These are phyloP conservation scores for Populus ilicifolia DNA, from an alignment of 345 rosid species.

Conservation along the genomic window DNA sequence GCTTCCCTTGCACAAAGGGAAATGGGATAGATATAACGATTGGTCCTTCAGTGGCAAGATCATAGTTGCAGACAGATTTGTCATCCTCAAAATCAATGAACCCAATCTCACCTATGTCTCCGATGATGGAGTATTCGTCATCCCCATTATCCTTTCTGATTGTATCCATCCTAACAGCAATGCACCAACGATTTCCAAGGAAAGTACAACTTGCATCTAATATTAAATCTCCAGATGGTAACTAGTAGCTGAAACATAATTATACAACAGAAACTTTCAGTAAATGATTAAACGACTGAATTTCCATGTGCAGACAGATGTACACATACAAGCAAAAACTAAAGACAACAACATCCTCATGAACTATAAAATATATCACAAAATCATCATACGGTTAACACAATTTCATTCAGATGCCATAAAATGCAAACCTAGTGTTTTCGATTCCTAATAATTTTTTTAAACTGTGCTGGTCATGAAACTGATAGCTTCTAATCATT, in stretches of 20 bases:
- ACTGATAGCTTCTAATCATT: too few relatives aligned
- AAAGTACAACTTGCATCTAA: not conserved
- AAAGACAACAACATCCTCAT: too few relatives aligned
- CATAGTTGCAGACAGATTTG: constrained; percentile 38
- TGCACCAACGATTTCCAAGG: not conserved
- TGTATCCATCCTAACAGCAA: constrained; percentile 39
- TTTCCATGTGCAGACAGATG: not conserved
- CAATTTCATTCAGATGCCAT: too few relatives aligned
- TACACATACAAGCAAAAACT: not conserved
- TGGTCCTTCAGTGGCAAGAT: constrained; percentile 46
- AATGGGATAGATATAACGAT: constrained; percentile 63
- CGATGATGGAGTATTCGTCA: constrained; percentile 62
- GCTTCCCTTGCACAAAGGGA: constrained; percentile 55
- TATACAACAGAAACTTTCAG: not conserved
- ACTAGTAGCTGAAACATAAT: not conserved
- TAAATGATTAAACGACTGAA: not conserved
- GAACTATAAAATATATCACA: too few relatives aligned
- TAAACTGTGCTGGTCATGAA: too few relatives aligned
- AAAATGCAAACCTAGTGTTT: too few relatives aligned
- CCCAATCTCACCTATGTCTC: constrained; percentile 62
- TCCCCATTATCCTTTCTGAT: constrained; percentile 41
- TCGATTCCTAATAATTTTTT: too few relatives aligned
- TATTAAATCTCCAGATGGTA: not conserved
- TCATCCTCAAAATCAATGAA: constrained; percentile 67
- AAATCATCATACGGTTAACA: too few relatives aligned